Base-by-base conservation (phyloP, 1,284 basidiomycete genomes). In the Rhodotorula sp. region DNA sequence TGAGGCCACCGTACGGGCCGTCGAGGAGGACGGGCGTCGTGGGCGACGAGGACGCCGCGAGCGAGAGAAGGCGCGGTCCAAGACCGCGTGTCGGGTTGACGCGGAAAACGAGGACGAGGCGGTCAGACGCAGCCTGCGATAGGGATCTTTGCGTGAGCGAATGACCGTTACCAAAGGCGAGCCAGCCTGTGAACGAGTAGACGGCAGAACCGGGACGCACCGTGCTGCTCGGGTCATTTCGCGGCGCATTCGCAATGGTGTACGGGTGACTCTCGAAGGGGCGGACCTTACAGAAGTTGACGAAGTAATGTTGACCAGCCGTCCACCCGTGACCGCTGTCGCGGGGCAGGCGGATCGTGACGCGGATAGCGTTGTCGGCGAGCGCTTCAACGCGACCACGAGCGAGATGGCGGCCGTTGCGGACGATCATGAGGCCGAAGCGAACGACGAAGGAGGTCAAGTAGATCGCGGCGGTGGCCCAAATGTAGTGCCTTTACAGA, bases 221-320 rank as follows among this genome's bases (percentile, higher is more conserved):
- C 17, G 67, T 61, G 13, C 70, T 66, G 44, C 74, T 73, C 10
- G 77, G 67, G 21, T 73, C 68, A 8, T 50, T 23, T 44, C 65
- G 68, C 2, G 81, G 77, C 13, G 82, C 71, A 42, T 80, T 82
- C 4, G 82, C 77, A 52, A 84, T 77, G 9, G 84, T 84, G 77
- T 84, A 84, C 21, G 84, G 84, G 72, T 85, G 84, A 41, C 68
- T 71, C 54, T 81, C 80, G 75, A 85, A 81, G 42, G 84, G 82
- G 46, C 63, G 61, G 13, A 70, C 72, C n/a, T 71, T 73, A 55
- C 74, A 41, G 52, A 78, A 78, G 67, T 78, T 78, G 67, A 85
- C 73, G 71, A 84, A 84, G 75, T 81, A 81, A 75, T 84, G 83
- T 74, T 84, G 84, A 5, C 84, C 84, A 0, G 83, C 81, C 7